Conservation (phyloP, 2,329 filamentous ascomycete species). For the Didymella pinodella region DNA sequence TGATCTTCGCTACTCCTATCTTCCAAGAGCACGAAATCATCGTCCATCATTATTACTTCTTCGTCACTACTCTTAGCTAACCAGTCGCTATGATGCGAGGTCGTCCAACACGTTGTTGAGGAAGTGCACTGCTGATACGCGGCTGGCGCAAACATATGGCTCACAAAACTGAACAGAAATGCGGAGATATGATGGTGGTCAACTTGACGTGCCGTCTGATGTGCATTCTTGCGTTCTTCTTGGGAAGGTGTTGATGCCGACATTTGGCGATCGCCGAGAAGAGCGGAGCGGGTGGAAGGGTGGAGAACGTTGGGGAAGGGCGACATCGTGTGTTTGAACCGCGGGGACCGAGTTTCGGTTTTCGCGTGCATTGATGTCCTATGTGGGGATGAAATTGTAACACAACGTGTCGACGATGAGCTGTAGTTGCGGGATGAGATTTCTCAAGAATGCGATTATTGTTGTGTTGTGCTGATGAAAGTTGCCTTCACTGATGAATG, state of each 20-base stretch:
- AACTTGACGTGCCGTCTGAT: constrained; percentile 13
- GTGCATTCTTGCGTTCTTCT: constrained; percentile 2
- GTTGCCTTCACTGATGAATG: background rate
- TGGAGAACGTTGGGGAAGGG: constrained; percentile 22
- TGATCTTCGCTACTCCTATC: constrained; percentile 17
- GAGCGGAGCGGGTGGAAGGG: constrained; percentile 17
- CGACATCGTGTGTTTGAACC: constrained; percentile 14
- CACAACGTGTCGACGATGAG: background rate
- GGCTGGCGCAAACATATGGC: constrained; percentile 27
- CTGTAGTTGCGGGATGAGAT: background rate
- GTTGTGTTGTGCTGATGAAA: constrained; percentile 3
- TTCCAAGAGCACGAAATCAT: constrained; percentile 24
- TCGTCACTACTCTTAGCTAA: background rate
- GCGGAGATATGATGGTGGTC: constrained; percentile 23
- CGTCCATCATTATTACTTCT: constrained; percentile 21
- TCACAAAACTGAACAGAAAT: constrained; percentile 24
- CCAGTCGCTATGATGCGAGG: constrained; percentile 6
- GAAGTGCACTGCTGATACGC: constrained; percentile 26
- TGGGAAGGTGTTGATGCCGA: constrained; percentile 3
- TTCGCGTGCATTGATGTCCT: constrained; percentile 13
- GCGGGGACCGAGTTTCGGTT: constrained; percentile 8
- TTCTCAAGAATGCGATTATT: background rate
- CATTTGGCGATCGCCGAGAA: constrained; percentile 11
- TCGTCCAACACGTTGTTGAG: constrained; percentile 12
- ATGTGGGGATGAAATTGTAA: constrained; percentile 5